Percentiles rank a stretch among this genome's conserved stretches.
These are phyloP conservation scores for Rhododendron griersonianum DNA, from an alignment of 148 eudicot species.

Conservation along the genomic window DNA sequence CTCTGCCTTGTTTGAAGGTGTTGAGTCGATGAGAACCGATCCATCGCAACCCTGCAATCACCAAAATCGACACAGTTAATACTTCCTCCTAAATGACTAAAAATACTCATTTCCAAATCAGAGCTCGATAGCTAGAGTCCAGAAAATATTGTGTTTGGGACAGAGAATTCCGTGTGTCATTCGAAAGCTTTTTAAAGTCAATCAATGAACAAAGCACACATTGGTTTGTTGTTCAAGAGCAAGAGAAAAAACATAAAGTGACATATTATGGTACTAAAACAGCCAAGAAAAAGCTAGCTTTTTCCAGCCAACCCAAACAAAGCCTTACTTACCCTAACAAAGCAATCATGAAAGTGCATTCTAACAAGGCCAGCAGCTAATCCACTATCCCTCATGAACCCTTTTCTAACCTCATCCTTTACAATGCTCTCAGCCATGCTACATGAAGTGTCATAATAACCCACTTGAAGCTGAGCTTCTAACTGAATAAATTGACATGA, in stretches of 20 bases:
- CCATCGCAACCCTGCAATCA: slow-evolving; percentile 76
- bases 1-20: slow-evolving; percentile 62
- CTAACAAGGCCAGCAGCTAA: slow-evolving; percentile 62
- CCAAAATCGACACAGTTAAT: neutral
- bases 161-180: neutral
- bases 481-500: slow-evolving; percentile 21
- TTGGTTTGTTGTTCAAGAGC: neutral
- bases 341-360: slow-evolving; percentile 76
- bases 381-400: slow-evolving; percentile 31
- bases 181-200: neutral
- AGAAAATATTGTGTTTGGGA: neutral
- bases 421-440: slow-evolving; percentile 41
- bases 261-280: neutral
- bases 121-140: neutral
- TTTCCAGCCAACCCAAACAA: neutral
- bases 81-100: neutral
- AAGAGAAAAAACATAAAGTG: neutral
- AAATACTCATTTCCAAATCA: neutral
- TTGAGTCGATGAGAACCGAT: slow-evolving; percentile 81
- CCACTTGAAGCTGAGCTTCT: slow-evolving; percentile 52
- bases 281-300: neutral
- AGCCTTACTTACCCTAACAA: slow-evolving; percentile 47
- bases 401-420: slow-evolving; percentile 50
- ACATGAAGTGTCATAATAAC: slow-evolving; percentile 46
- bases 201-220: neutral